Evolutionary conservation across 495 filamentous ascomycete species (phyloP), one percentile per base, ranked within the genome.

Genomic region (Cercophora sp.): DNA sequence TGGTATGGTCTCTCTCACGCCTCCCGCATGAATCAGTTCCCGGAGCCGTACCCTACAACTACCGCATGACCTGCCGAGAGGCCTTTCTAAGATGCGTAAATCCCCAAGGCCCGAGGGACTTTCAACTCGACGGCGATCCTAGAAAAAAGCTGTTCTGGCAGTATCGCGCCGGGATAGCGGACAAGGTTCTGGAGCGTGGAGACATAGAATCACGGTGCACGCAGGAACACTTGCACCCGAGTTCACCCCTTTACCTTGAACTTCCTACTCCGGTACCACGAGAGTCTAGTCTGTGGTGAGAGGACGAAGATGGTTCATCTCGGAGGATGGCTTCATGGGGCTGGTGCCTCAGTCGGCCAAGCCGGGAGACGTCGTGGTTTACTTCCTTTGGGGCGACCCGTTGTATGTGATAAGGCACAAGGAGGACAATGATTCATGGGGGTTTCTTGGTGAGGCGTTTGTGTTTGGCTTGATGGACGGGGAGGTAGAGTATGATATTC

Each of bases 401-500:
- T 43, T 43, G 40, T 43, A 6, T 43, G 40, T 43, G 15, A 9
- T 43, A 20, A 20, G 40, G 40, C 8, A 32, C 8, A 26, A 45
- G 23, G 20, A 45, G 35, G 20, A 45, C 22, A 16, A 19, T 13
- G 42, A 29, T 20, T n/a, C n/a, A n/a, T 45, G 42, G 42, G 42
- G 42, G 3, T 45, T 45, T 27, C 19, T 45, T 13, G 42, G 42
- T 20, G 42, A 45, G 42, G 42, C 23, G 42, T 45, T n/a, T 45
- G 42, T 45, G 3, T 29, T 45, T 8, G 42, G 42, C 22, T 29
- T 45, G 42, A 45, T 45, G 42, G 42, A 45, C 29, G 40, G 40
- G 40, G 40, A 45, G 42, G 22, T 45, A 8, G 42, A 27, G 42
- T 45, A 27, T 45, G 42, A 45, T 45, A 26, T 45, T n/a, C n/a